Percentiles rank a stretch among this genome's conserved stretches.
Evolutionary conservation across 2,329 filamentous ascomycete genomes (phyloP).

Genomic region (Aspergillus sp.): DNA sequence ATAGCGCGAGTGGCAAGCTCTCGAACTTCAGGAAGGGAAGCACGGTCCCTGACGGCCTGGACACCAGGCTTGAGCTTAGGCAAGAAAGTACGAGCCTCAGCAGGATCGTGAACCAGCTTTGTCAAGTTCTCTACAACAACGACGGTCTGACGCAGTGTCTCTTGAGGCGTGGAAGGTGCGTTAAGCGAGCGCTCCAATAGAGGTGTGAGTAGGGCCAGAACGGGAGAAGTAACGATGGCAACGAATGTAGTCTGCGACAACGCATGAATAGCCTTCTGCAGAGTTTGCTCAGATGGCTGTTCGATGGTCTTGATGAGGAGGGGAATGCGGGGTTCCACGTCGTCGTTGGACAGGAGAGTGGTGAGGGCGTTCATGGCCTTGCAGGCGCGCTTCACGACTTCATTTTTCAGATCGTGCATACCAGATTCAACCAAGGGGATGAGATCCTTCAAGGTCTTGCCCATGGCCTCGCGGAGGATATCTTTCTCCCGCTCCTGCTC

Average conservation of each 20-base stretch:
- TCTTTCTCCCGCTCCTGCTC: constrained; percentile 88
- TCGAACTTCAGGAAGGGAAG: constrained; percentile 90
- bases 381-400: constrained; percentile 80
- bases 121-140: constrained; percentile 98
- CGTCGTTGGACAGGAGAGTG: constrained; percentile 90
- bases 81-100: constrained; percentile 91
- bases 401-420: constrained; percentile 94
- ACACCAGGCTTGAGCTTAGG: constrained; percentile 94
- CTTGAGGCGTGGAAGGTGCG: constrained; percentile 84
- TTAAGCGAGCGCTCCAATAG: constrained; percentile 93
- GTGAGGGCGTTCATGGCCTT: constrained; percentile 91
- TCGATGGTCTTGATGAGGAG: constrained; percentile 94
- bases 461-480: constrained; percentile 85
- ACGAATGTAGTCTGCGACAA: constrained; percentile 99
- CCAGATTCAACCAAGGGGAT: constrained; percentile 89
- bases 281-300: constrained; percentile 80
- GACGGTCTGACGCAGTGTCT: constrained; percentile 91
- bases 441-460: constrained; percentile 71
- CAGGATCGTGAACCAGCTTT: constrained; percentile 92
- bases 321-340: constrained; percentile 88
- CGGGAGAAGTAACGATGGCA: constrained; percentile 90
- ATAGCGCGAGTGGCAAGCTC: constrained; percentile 82
- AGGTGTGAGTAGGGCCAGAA: constrained; percentile 89
- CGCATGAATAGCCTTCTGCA: constrained; percentile 95
- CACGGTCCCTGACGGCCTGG: constrained; percentile 80